These are phyloP conservation scores for Apiosordaria backusii DNA, from an alignment of 495 filamentous ascomycete genomes.

Conservation along the genomic window DNA sequence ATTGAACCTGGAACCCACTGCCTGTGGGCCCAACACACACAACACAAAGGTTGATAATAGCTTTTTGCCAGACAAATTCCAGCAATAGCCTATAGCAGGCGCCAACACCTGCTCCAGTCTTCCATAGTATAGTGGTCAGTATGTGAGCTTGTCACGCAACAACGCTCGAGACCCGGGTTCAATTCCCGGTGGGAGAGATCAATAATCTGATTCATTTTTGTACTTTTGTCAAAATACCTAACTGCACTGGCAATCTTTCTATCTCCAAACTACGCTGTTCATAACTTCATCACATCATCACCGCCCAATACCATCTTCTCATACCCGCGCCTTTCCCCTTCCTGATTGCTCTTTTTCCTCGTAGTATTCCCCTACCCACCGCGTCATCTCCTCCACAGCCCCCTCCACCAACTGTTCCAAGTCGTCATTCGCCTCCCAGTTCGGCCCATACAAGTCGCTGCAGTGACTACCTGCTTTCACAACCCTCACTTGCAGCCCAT, in stretches of 20 bases:
- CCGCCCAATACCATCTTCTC: background rate
- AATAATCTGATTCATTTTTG: background rate
- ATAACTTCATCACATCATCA: background rate
- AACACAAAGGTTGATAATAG: background rate
- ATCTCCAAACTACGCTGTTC: background rate
- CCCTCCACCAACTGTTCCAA: slow-evolving; percentile 32
- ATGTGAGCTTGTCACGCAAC: background rate
- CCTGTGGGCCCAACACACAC: background rate
- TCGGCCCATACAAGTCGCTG: slow-evolving; percentile 45
- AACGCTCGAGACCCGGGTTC: background rate
- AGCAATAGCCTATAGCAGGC: background rate
- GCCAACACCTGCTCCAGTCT: background rate
- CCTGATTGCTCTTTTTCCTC: slow-evolving; percentile 26
- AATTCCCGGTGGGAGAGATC: background rate
- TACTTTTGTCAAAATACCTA: background rate
- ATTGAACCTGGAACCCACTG: too few species aligned
- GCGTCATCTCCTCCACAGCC: slow-evolving; percentile 34
- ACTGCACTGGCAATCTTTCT: background rate
- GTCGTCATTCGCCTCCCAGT: slow-evolving; percentile 44
- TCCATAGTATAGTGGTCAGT: background rate
- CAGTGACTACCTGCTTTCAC: slow-evolving; percentile 41
- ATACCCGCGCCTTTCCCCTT: slow-evolving; percentile 2
- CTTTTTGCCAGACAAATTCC: background rate
- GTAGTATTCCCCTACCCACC: slow-evolving; percentile 44
- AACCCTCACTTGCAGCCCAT: slow-evolving; percentile 29